Percentiles rank a stretch among this genome's conserved stretches.
Evolutionary conservation across 345 rosid species (phyloP).

Genomic region (Murraya koenigii): DNA sequence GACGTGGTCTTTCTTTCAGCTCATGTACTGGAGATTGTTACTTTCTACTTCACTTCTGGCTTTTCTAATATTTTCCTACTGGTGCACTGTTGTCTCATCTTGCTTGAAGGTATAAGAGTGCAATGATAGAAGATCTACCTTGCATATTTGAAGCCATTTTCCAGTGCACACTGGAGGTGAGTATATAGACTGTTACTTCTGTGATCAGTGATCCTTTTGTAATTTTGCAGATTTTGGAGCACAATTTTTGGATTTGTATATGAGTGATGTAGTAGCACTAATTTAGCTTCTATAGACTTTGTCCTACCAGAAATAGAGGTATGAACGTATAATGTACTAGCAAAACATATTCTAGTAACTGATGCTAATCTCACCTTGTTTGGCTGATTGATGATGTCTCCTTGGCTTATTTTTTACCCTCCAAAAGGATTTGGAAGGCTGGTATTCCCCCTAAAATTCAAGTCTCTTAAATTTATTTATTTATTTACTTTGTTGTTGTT

Average conservation of each 20-base stretch:
- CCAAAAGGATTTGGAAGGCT: too few relatives aligned
- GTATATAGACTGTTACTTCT: conserved; percentile 11
- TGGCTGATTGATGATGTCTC: too few relatives aligned
- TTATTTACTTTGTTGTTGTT: too few relatives aligned
- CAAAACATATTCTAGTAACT: too few relatives aligned
- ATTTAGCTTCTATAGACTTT: too few relatives aligned
- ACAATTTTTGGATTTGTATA: neutral
- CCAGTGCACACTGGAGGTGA: conserved; percentile 98
- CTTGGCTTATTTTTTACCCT: too few relatives aligned
- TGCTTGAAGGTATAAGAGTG: conserved; percentile 71
- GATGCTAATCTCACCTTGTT: too few relatives aligned
- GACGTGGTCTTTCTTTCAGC: neutral
- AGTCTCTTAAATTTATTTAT: too few relatives aligned
- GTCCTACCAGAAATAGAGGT: too few relatives aligned
- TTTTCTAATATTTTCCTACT: neutral
- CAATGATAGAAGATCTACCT: conserved; percentile 96
- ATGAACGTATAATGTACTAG: too few relatives aligned
- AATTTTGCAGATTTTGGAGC: neutral
- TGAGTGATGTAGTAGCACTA: too few relatives aligned
- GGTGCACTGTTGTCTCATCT: neutral
- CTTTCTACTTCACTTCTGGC: neutral
- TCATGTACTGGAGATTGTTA: neutral
- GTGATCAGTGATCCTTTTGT: neutral
- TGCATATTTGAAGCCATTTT: conserved; percentile 97
- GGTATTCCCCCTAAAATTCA: too few relatives aligned